Evolutionary conservation across 257 asterid genomes (phyloP).

Genomic region (Solanum peruvianum): DNA sequence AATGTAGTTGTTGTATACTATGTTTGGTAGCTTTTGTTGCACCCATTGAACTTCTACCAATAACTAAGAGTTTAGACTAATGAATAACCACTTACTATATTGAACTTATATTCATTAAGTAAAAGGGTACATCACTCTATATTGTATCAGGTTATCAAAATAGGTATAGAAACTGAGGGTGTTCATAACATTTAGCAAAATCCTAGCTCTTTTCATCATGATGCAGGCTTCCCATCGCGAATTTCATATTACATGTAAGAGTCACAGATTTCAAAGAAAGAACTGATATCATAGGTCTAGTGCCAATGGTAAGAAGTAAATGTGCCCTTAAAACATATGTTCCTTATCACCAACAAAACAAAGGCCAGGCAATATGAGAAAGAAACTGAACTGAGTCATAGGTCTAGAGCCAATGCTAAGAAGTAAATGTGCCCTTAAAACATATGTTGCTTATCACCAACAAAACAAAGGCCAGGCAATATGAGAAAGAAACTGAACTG

Average conservation of each 20-base stretch:
- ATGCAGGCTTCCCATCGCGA: background rate
- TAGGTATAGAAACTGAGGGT: background rate
- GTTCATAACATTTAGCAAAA: background rate
- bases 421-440: background rate
- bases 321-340: background rate
- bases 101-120: background rate
- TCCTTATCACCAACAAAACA: background rate
- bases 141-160: background rate
- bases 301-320: background rate
- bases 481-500: background rate
- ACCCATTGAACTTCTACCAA: constrained; percentile 2
- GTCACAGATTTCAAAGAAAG: background rate
- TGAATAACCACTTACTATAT: background rate
- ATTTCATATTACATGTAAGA: background rate
- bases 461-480: background rate
- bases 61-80: background rate
- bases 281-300: background rate
- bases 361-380: background rate
- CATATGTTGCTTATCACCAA: background rate
- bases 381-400: background rate
- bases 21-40: constrained; percentile 26
- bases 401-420: background rate
- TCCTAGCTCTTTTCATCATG: background rate
- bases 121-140: background rate
- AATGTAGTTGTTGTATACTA: background rate